Conservation (phyloP, 2,329 filamentous ascomycete genomes). For the Colletotrichum tamarilloi region DNA sequence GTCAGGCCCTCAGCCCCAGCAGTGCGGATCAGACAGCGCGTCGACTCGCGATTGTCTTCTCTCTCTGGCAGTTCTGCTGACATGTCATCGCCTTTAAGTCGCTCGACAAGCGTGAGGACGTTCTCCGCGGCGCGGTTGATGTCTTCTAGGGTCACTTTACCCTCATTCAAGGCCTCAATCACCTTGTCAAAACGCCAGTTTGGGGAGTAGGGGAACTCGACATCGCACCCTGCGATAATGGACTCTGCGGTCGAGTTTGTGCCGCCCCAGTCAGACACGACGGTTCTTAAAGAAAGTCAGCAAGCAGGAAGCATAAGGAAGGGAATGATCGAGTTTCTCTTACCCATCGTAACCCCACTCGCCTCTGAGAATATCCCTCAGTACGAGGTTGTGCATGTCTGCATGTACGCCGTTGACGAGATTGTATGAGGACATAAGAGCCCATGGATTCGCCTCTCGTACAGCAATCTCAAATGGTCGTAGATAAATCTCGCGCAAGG, state of each 20-base stretch:
- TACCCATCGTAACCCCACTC: slow-evolving; percentile 73
- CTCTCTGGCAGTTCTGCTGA: slow-evolving; percentile 66
- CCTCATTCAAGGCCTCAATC: slow-evolving; percentile 61
- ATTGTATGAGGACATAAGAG: slow-evolving; percentile 77
- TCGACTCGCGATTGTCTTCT: slow-evolving; percentile 68
- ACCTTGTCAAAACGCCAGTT: slow-evolving; percentile 70
- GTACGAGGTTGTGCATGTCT: slow-evolving; percentile 64
- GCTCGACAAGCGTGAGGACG: slow-evolving; percentile 68
- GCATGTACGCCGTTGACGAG: slow-evolving; percentile 72
- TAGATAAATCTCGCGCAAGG: slow-evolving; percentile 78
- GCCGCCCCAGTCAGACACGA: slow-evolving; percentile 71
- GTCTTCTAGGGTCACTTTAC: slow-evolving; percentile 57
- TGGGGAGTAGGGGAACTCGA: slow-evolving; percentile 67
- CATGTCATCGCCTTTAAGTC: slow-evolving; percentile 70
- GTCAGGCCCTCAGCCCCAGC: slow-evolving; percentile 72
- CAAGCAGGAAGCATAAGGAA: neutral
- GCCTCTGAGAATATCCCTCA: slow-evolving; percentile 68
- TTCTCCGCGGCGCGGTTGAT: slow-evolving; percentile 70
- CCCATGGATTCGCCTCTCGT: slow-evolving; percentile 75
- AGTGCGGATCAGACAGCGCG: slow-evolving; percentile 68
- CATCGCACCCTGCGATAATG: slow-evolving; percentile 65
- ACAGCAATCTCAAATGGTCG: slow-evolving; percentile 80
- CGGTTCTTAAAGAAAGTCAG: slow-evolving; percentile 51
- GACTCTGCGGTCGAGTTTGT: slow-evolving; percentile 67
- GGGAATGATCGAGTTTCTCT: slow-evolving; percentile 33